phyloP scores from a whole-genome alignment of 202 grass and related monocot species.

The Bolboschoenoplectus hybrid region DNA sequence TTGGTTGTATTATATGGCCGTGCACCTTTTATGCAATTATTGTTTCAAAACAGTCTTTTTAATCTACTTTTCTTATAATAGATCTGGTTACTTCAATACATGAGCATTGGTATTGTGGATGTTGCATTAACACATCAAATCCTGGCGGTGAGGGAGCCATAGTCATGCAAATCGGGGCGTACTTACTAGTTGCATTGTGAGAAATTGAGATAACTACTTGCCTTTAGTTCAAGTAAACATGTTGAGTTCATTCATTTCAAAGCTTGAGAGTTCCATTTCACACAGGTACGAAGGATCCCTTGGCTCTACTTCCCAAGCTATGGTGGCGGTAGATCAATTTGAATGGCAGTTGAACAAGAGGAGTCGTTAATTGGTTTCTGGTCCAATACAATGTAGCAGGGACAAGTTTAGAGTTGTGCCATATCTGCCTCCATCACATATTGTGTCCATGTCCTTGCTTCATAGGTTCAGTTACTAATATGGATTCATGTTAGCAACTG shows the following conservation, averaged over 20 bases:
- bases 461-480: neutral
- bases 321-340: conserved; percentile 79
- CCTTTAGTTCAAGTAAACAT: neutral
- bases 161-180: conserved; percentile 72
- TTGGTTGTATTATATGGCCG: conserved; percentile 8
- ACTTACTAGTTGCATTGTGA: conserved; percentile 77
- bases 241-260: neutral
- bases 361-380: conserved; percentile 49
- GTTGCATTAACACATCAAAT: conserved; percentile 63
- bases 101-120: conserved; percentile 77
- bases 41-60: conserved; percentile 40
- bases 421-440: neutral
- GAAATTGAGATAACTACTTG: conserved; percentile 31
- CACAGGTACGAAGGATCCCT: conserved; percentile 87
- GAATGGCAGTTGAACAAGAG: conserved; percentile 64
- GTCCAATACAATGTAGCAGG: neutral
- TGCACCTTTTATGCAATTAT: conserved; percentile 24
- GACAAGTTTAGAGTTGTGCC: neutral
- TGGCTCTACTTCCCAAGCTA: conserved; percentile 74
- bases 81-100: conserved; percentile 91
- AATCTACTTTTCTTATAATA: conserved; percentile 34
- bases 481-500: conserved; percentile 15
- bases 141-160: conserved; percentile 78
- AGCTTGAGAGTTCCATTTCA: conserved; percentile 8
- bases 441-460: neutral